phyloP scores from a whole-genome alignment of 345 rosid genomes.

The Adansonia digitata region DNA sequence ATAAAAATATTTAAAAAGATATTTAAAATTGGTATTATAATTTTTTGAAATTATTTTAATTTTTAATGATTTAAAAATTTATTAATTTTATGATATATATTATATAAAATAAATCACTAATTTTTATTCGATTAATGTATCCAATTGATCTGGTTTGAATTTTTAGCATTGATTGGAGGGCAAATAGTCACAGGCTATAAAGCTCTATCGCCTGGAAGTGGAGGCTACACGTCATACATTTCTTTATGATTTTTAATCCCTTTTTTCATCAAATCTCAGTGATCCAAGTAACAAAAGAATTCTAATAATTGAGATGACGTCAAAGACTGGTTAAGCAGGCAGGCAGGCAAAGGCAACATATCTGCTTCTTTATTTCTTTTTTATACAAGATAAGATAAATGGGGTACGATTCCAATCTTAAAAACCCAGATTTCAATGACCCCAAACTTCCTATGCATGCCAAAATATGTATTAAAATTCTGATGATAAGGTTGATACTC shows the following conservation, averaged over 20 bases:
- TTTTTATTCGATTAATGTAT: no score
- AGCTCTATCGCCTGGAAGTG: not conserved
- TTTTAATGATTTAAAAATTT: no score
- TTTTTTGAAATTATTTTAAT: no score
- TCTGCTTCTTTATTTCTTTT: not conserved
- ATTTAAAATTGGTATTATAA: no score
- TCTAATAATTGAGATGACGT: slow-evolving; percentile 3
- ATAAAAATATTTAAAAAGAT: no score
- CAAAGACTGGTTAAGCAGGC: not conserved
- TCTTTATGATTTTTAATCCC: not conserved
- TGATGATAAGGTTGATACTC: not conserved
- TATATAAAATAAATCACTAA: no score
- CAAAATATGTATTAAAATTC: not conserved
- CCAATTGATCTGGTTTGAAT: no score
- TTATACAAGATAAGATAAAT: not conserved
- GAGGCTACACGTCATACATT: not conserved
- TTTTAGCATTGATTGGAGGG: not conserved
- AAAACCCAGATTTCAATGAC: not conserved
- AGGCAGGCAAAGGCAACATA: not conserved
- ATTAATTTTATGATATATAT: no score
- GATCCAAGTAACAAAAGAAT: not conserved
- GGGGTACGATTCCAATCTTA: not conserved
- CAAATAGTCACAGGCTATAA: not conserved
- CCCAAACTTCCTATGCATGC: not conserved
- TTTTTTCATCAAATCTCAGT: not conserved